These are phyloP conservation scores for Coprinellus micaceus DNA, from an alignment of 768 basidiomycete genomes.

Conservation along the genomic window DNA sequence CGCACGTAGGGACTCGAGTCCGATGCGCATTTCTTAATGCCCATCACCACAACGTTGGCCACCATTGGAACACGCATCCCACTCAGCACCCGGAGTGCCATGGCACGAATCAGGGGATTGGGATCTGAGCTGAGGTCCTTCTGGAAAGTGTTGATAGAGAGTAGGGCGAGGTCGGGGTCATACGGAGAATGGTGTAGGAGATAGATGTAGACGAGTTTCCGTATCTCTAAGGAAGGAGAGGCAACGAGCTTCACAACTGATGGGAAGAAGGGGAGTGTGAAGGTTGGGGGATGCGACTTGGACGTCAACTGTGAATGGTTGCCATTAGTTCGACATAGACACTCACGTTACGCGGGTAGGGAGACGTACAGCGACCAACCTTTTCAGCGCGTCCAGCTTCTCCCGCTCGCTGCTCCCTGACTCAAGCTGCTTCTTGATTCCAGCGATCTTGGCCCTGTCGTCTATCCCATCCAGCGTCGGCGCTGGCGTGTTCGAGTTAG, in stretches of 20 bases:
- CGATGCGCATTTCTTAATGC: constrained; percentile 87
- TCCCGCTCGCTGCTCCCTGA: constrained; percentile 78
- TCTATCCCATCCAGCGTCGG: constrained; percentile 67
- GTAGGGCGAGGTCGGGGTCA: constrained; percentile 90
- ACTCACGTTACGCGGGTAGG: not conserved
- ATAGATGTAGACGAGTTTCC: constrained; percentile 98
- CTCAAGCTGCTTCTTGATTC: constrained; percentile 80
- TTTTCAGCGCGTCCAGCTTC: constrained; percentile 92
- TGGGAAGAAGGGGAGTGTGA: constrained; percentile 70
- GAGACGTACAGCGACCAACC: constrained; percentile 80
- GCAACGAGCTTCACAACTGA: constrained; percentile 97
- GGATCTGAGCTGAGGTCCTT: constrained; percentile 83
- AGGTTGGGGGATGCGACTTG: constrained; percentile 88
- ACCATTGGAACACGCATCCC: constrained; percentile 91
- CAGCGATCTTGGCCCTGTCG: constrained; percentile 61
- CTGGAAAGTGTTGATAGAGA: constrained; percentile 98
- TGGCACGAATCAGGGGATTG: constrained; percentile 91
- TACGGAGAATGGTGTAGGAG: constrained; percentile 89
- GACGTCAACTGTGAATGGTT: constrained; percentile 77
- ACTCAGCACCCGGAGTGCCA: constrained; percentile 91
- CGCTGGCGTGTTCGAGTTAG: constrained; percentile 52
- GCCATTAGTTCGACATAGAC: not conserved
- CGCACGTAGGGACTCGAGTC: constrained; percentile 95
- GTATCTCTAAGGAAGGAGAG: constrained; percentile 85
- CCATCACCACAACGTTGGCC: constrained; percentile 76